Evolutionary conservation across 1,139 yeast species (phyloP).

Genomic region (Taphrina communis): DNA sequence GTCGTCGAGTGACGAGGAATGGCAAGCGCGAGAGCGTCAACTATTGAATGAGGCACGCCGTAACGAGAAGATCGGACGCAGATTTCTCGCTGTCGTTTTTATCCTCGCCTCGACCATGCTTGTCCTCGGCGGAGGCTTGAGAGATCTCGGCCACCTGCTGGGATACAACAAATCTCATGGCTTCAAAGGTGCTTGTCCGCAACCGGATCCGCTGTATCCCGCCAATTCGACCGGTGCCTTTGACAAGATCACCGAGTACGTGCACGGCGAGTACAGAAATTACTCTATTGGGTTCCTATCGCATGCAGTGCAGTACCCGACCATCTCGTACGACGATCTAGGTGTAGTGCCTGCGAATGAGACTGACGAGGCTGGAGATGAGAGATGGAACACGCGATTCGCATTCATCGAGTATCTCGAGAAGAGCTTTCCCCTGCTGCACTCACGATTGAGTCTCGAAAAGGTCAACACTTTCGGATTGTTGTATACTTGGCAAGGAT

Average conservation of each 20-base stretch:
- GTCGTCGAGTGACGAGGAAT: neutral
- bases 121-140: neutral
- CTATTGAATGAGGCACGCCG: neutral
- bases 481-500: conserved; percentile 70
- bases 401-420: conserved; percentile 55
- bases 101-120: neutral
- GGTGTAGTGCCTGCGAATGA: conserved; percentile 54
- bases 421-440: conserved; percentile 65
- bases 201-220: conserved; percentile 14
- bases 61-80: neutral
- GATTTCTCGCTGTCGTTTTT: neutral
- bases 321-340: conserved; percentile 64
- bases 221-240: conserved; percentile 20
- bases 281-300: conserved; percentile 22
- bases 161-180: neutral
- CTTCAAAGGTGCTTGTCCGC: conserved; percentile 7
- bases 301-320: conserved; percentile 55
- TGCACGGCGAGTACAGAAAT: conserved; percentile 17
- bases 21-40: neutral
- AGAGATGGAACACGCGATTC: conserved; percentile 30
- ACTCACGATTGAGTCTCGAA: conserved; percentile 58
- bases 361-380: conserved; percentile 18
- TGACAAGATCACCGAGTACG: conserved; percentile 7
- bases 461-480: conserved; percentile 70
- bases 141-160: neutral